Conservation (phyloP, 768 basidiomycete genomes). For the Lactarius akahatsu region DNA sequence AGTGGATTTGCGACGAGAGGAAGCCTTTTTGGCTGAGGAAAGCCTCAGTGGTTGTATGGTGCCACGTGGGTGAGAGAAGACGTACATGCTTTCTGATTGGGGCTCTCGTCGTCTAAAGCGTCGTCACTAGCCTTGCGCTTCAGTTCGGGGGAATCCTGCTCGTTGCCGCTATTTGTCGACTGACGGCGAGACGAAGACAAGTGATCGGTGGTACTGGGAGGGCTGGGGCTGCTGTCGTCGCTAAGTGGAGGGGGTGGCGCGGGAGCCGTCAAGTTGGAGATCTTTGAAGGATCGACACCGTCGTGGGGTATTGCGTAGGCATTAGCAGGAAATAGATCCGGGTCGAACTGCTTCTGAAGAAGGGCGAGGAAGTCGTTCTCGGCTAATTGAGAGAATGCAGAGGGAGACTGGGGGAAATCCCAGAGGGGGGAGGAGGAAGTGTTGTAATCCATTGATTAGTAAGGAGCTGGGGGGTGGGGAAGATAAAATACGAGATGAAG, state of each 20-base stretch:
- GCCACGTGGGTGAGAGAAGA: constrained; percentile 33
- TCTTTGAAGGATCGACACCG: constrained; percentile 59
- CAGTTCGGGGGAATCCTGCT: constrained; percentile 49
- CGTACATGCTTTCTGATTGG: constrained; percentile 65
- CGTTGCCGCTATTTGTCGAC: constrained; percentile 37
- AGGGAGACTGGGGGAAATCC: constrained; percentile 53
- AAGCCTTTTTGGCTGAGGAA: constrained; percentile 30
- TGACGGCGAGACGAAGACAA: constrained; percentile 35
- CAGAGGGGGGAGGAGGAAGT: constrained; percentile 53
- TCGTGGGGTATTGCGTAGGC: constrained; percentile 38
- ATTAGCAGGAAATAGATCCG: constrained; percentile 31
- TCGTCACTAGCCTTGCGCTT: constrained; percentile 75
- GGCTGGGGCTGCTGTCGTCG: constrained; percentile 80
- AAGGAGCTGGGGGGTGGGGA: neutral
- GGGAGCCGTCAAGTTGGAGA: constrained; percentile 50
- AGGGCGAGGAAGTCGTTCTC: constrained; percentile 78
- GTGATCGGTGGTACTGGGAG: constrained; percentile 50
- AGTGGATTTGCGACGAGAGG: constrained; percentile 42
- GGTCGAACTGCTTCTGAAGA: constrained; percentile 71
- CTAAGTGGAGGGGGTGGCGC: constrained; percentile 58
- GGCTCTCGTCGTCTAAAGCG: constrained; percentile 61
- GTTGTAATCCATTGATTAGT: constrained; percentile 47
- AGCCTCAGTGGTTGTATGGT: neutral
- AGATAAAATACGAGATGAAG: neutral
- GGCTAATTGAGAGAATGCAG: constrained; percentile 60